Conservation (phyloP, 2,329 filamentous ascomycete genomes). For the Macrophomina phaseolina region DNA sequence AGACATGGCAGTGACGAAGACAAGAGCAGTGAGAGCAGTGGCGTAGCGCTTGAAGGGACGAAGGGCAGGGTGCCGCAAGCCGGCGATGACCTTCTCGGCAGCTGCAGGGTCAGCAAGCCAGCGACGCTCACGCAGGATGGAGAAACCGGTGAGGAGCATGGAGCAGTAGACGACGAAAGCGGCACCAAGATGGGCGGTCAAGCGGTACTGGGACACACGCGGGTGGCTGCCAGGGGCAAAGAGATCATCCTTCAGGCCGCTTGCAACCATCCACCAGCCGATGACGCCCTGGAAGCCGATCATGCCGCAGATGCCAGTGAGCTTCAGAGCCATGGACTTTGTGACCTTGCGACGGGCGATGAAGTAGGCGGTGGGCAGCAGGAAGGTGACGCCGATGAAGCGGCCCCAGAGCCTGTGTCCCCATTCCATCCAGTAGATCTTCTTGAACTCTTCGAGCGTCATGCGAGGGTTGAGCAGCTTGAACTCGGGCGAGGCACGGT, state of each 20-base stretch:
- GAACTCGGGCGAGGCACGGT: slow-evolving; percentile 91
- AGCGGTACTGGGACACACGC: slow-evolving; percentile 90
- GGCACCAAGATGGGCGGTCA: slow-evolving; percentile 86
- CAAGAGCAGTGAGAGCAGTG: slow-evolving; percentile 71
- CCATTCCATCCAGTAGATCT: slow-evolving; percentile 99
- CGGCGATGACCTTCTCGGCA: slow-evolving; percentile 64
- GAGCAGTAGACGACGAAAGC: slow-evolving; percentile 93
- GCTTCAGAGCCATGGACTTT: slow-evolving; percentile 73
- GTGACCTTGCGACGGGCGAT: slow-evolving; percentile 80
- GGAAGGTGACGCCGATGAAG: slow-evolving; percentile 86
- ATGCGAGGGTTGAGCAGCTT: slow-evolving; percentile 90
- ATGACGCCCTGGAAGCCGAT: slow-evolving; percentile 96
- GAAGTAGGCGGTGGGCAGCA: slow-evolving; percentile 87
- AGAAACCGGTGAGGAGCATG: slow-evolving; percentile 89
- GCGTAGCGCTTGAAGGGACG: slow-evolving; percentile 75
- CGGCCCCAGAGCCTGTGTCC: slow-evolving; percentile 93
- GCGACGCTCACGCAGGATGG: slow-evolving; percentile 78
- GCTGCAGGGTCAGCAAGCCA: slow-evolving; percentile 67
- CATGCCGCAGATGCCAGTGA: slow-evolving; percentile 82
- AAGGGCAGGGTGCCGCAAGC: slow-evolving; percentile 71
- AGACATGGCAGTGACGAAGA: slow-evolving; percentile 91
- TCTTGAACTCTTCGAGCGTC: slow-evolving; percentile 92
- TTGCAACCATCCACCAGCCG: slow-evolving; percentile 99
- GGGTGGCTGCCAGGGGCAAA: slow-evolving; percentile 91
- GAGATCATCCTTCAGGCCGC: slow-evolving; percentile 91